A percentile compares a stretch with the other conserved stretches of the same genome.
phyloP scores from a whole-genome alignment of 176 grass and related monocot species.

The Echinochloa phyllopogon region DNA sequence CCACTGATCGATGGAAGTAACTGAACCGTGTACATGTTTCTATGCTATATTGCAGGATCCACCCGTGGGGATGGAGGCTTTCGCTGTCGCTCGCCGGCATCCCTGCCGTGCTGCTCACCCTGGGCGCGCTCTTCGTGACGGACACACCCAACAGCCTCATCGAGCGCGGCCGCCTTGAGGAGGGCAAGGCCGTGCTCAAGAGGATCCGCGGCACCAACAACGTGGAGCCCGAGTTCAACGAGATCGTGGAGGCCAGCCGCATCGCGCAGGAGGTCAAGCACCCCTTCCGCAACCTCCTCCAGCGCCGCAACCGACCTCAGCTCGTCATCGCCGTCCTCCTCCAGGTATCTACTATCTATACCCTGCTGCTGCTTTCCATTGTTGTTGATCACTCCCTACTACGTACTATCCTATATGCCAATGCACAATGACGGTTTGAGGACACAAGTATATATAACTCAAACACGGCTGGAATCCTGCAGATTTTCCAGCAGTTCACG shows the following conservation, averaged over 20 bases:
- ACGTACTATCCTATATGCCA: too few relatives aligned
- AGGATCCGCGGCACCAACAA: conserved; percentile 78
- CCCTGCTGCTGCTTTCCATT: neutral
- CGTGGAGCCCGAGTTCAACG: conserved; percentile 83
- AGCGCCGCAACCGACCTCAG: conserved; percentile 72
- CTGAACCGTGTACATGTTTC: neutral
- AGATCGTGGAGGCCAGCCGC: conserved; percentile 88
- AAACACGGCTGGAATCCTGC: neutral
- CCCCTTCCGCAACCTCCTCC: conserved; percentile 87
- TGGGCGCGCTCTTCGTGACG: conserved; percentile 71
- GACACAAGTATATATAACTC: too few relatives aligned
- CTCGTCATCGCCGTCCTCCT: conserved; percentile 85
- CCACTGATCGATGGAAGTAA: neutral
- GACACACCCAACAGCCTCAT: conserved; percentile 94
- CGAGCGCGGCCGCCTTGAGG: conserved; percentile 74
- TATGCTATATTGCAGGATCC: conserved; percentile 50
- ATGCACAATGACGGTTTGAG: too few relatives aligned
- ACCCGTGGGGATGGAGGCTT: conserved; percentile 77
- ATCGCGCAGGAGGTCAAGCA: conserved; percentile 84
- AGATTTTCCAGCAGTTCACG: conserved; percentile 95
- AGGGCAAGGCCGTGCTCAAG: conserved; percentile 75
- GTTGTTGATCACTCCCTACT: neutral
- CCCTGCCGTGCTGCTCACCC: conserved; percentile 74
- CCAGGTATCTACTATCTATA: conserved; percentile 28
- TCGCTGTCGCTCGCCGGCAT: conserved; percentile 82